Percentiles rank a stretch among this genome's conserved stretches.
Evolutionary conservation across 768 basidiomycete genomes (phyloP).

Genomic region (Pleurotus salmoneostramineus): DNA sequence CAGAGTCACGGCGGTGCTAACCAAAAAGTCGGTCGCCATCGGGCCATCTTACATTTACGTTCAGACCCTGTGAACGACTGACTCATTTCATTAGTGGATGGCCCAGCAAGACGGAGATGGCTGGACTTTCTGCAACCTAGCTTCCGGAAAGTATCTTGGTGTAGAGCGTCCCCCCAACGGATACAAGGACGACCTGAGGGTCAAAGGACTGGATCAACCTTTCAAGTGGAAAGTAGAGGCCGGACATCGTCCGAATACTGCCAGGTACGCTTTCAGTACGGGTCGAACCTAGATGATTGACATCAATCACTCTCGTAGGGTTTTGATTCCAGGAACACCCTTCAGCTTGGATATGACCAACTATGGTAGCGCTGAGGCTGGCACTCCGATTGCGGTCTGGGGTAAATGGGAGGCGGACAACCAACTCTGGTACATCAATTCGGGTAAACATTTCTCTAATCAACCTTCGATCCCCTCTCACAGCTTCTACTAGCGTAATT

Average conservation of each 20-base stretch:
- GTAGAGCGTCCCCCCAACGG: slow-evolving; percentile 14
- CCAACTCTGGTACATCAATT: slow-evolving; percentile 20
- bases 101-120: slow-evolving; percentile 20
- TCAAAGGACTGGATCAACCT: slow-evolving; percentile 21
- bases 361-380: slow-evolving; percentile 30
- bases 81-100: slow-evolving; percentile 25
- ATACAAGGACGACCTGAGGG: slow-evolving; percentile 21
- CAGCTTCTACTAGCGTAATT: no score
- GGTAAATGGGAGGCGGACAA: slow-evolving; percentile 32
- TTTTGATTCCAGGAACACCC: slow-evolving; percentile 30
- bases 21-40: slow-evolving; percentile 28
- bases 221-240: slow-evolving; percentile 33
- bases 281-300: neutral
- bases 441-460: neutral
- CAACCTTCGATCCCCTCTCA: neutral
- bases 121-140: slow-evolving; percentile 30
- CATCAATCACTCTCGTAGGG: slow-evolving; percentile 18
- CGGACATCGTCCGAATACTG: slow-evolving; percentile 23
- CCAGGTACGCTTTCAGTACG: slow-evolving; percentile 15
- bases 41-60: neutral
- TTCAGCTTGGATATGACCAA: slow-evolving; percentile 38
- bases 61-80: neutral
- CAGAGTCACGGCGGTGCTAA: slow-evolving; percentile 31
- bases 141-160: slow-evolving; percentile 25
- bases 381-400: slow-evolving; percentile 41